Evolutionary conservation across 2,329 filamentous ascomycete genomes (phyloP), one percentile per base, ranked within the genome.

Genomic region (Claviceps quebecensis): DNA sequence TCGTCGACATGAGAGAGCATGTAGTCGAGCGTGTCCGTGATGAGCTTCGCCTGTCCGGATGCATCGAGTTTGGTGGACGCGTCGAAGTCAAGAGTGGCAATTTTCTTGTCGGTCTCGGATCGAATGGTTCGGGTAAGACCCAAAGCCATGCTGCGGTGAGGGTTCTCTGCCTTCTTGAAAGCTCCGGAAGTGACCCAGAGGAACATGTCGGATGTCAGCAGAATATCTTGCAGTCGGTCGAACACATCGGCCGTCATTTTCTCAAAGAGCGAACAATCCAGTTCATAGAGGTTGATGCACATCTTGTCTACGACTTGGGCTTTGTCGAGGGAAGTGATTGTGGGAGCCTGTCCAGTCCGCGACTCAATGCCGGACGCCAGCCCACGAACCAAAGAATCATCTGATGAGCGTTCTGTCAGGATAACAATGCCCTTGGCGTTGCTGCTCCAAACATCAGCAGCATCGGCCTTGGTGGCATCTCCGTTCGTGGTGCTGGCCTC

Each of bases 71-170:
- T 8, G 59, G 55, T 4, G 66, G 66, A 37, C 44, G 48, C 48
- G 29, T 75, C 69, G 1, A 76, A 60, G 47, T 75, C 72, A 0
- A 76, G 60, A 1, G 69, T 73, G 1, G 70, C 69, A 16, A 72
- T 69, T 13, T 64, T 64, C 47, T 72, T 67, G 23, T 66, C 65
- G 1, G 69, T 68, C 56, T 75, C 73, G 1, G 72, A 73, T 1
- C 72, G 70, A 22, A 75, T 63, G 1, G 68, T 70, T 36, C 73
- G 65, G 52, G 69, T 66, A 2, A 75, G 61, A 34, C 72, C 73
- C 8, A 67, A 65, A 0, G 73, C 62, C 63, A 76, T 69, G 57
- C 72, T 73, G 48, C 66, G 58, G 45, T 69, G 63, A 2, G 65
- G 71, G 53, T 61, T 65, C 11, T 61, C 54, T 4, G 65, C 64